Evolutionary conservation across 2,329 filamentous ascomycete genomes (phyloP), one percentile per base, ranked within the genome.

Genomic region (Macroventuria anomochaeta): DNA sequence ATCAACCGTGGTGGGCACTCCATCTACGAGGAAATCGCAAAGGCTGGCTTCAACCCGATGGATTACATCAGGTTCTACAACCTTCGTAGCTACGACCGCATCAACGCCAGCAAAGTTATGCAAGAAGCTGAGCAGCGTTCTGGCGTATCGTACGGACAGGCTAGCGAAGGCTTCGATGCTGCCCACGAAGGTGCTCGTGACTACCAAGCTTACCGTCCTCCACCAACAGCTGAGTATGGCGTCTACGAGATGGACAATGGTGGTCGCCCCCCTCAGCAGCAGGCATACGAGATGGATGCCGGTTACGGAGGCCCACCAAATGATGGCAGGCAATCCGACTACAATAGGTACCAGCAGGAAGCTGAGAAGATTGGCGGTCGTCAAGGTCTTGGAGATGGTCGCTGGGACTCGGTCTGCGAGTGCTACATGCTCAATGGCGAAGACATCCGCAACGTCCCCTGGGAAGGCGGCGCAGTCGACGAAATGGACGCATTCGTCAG

Each of bases 11-110:
- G 89, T 26, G 89, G 88, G 2, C 77, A 90, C 71, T 89, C 86
- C 53, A 95, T 96, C 70, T 87, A 93, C 68, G 89, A 93, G 71
- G 81, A 80, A 38, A 82, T 93, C 46, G 79, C 80, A 15, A 79
- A 82, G 48, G 81, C 83, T 26, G 89, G 90, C 7, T 81, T 92
- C 42, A 81, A 93, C 66, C 88, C 89, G 1, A 79, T 82, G 66
- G 77, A 86, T 36, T 95, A 93, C 75, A 90, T 96, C 62, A 82
- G 86, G 42, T 95, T 95, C 77, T 95, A 91, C 78, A 95, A 96
- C 71, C 81, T 96, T 26, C 83, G 91, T 52, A 93, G 86, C 74
- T 95, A 91, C 70, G 91, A 95, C 71, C 86, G 91, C 37, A 89
- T 96, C 79, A 93, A 93, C 75, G 84, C 80, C 17, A 86, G 86